These are phyloP conservation scores for Combretum micranthum DNA, from an alignment of 345 rosid species.

Conservation along the genomic window DNA sequence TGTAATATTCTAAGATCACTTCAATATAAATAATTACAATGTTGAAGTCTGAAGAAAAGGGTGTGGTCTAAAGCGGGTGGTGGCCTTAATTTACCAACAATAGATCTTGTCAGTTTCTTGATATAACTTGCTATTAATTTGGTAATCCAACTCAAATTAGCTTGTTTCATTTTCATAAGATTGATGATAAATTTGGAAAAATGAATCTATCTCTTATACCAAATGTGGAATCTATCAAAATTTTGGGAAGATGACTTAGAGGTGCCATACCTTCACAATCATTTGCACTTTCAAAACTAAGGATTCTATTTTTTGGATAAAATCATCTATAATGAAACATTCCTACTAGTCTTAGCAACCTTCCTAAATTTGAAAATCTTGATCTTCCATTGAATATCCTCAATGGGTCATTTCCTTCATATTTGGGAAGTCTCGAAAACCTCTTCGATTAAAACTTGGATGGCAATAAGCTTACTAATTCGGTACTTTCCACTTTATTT, in stretches of 20 bases:
- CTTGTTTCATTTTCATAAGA: too few relatives aligned
- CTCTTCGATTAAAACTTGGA: background rate
- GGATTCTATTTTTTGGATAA: background rate
- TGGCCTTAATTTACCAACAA: too few relatives aligned
- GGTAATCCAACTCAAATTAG: too few relatives aligned
- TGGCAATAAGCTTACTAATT: background rate
- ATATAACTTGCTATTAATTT: too few relatives aligned
- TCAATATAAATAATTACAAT: too few relatives aligned
- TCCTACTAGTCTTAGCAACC: slow-evolving; percentile 2
- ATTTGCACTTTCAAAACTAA: slow-evolving; percentile 3
- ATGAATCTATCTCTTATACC: slow-evolving; percentile 13
- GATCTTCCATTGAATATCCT: background rate
- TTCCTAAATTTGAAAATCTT: background rate
- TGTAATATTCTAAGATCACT: too few relatives aligned
- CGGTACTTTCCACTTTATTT: background rate
- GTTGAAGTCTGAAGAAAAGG: too few relatives aligned
- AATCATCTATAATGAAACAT: slow-evolving; percentile 7
- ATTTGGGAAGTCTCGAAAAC: background rate
- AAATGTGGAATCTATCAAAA: background rate
- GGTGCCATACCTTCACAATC: slow-evolving; percentile 8
- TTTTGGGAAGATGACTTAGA: background rate
- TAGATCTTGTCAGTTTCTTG: too few relatives aligned
- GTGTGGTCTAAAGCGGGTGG: too few relatives aligned
- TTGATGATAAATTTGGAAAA: background rate
- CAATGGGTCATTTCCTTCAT: background rate